phyloP scores from a whole-genome alignment of 768 basidiomycete genomes.

The Vararia minispora region DNA sequence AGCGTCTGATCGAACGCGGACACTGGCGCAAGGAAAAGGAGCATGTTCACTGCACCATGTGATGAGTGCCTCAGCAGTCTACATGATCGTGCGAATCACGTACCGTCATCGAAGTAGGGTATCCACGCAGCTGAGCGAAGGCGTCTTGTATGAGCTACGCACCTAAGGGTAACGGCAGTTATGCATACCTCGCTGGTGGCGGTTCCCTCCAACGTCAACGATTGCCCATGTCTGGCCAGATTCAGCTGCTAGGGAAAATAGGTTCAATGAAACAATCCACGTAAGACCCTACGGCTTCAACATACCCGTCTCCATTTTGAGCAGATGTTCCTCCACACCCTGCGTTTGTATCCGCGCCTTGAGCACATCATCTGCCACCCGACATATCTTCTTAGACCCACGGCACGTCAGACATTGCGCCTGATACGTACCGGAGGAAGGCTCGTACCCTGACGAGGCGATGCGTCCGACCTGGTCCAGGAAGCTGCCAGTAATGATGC shows the following conservation, averaged over 20 bases:
- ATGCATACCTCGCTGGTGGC: slow-evolving; percentile 38
- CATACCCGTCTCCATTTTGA: slow-evolving; percentile 35
- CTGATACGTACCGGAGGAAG: slow-evolving; percentile 32
- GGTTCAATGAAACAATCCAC: not conserved
- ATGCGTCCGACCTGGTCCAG: slow-evolving; percentile 43
- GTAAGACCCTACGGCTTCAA: slow-evolving; percentile 8
- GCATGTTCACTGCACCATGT: slow-evolving; percentile 36
- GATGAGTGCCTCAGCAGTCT: slow-evolving; percentile 1
- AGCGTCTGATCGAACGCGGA: slow-evolving; percentile 56
- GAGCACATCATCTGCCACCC: slow-evolving; percentile 44
- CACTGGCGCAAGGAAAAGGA: slow-evolving; percentile 58
- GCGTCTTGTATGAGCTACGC: not conserved
- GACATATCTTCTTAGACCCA: not conserved
- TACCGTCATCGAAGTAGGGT: slow-evolving; percentile 60
- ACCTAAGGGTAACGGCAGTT: not conserved
- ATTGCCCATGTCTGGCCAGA: slow-evolving; percentile 43
- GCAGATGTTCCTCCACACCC: slow-evolving; percentile 53
- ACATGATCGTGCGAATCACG: slow-evolving; percentile 5
- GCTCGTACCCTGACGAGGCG: slow-evolving; percentile 37
- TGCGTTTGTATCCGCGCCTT: slow-evolving; percentile 52
- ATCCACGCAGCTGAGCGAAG: slow-evolving; percentile 43
- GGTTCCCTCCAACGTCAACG: slow-evolving; percentile 56
- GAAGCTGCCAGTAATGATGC: slow-evolving; percentile 30
- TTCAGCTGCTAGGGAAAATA: slow-evolving; percentile 11
- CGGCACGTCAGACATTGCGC: not conserved